Evolutionary conservation across 2,329 filamentous ascomycete species (phyloP).

Genomic region (Aschersonia sp.): DNA sequence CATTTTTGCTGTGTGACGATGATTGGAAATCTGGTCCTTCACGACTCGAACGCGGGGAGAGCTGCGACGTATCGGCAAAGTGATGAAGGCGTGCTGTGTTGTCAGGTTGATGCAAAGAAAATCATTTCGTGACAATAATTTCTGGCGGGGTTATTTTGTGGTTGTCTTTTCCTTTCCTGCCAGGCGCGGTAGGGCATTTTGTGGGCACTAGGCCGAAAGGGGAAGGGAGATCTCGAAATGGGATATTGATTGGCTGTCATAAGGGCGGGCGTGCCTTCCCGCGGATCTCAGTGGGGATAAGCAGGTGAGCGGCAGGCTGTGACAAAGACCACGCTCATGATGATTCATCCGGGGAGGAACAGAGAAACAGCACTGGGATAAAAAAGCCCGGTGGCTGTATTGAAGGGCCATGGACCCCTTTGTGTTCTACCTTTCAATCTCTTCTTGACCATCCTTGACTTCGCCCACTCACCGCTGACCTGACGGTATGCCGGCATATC

Average conservation of each 20-base stretch:
- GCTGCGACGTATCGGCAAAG: conserved; percentile 53
- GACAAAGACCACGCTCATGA: too few relatives aligned
- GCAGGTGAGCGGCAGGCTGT: too few relatives aligned
- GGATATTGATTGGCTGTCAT: conserved; percentile 5
- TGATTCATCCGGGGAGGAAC: background rate
- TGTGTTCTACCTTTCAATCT: background rate
- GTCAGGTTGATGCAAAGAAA: background rate
- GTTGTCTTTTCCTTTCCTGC: background rate
- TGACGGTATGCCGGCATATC: conserved; percentile 15
- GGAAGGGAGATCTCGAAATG: background rate
- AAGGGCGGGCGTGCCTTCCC: conserved; percentile 4
- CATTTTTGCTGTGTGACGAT: conserved; percentile 43
- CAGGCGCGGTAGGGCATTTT: conserved; percentile 3
- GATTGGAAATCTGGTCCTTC: conserved; percentile 32
- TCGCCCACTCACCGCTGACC: background rate
- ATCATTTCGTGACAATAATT: background rate
- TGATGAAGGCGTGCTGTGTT: conserved; percentile 46
- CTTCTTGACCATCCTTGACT: background rate
- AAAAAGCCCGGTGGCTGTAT: background rate
- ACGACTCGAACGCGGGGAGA: conserved; percentile 61
- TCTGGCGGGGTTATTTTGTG: conserved; percentile 5
- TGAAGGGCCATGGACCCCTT: background rate
- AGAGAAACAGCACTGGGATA: background rate
- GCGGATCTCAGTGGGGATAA: background rate
- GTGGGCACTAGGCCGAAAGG: conserved; percentile 7